Percentiles rank a stretch among this genome's conserved stretches.
Evolutionary conservation across 169 alveolate genomes (phyloP).

Genomic region (Blepharisma undulans): DNA sequence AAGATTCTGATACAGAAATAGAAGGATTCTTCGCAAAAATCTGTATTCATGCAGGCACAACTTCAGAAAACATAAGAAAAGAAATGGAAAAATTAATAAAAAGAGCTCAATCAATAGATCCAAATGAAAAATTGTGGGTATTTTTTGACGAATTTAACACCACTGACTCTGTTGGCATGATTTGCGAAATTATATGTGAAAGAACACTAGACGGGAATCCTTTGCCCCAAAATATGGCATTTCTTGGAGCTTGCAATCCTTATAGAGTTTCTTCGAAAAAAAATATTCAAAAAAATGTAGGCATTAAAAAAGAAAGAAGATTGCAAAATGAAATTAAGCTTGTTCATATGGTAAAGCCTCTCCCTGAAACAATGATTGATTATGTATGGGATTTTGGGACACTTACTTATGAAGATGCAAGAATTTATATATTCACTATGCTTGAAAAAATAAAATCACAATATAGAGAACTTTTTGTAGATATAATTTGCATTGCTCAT

Average conservation of each 20-base stretch:
- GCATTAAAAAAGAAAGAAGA: constrained; percentile 4
- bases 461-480: neutral
- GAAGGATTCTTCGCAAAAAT: constrained; percentile 26
- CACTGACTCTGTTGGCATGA: constrained; percentile 32
- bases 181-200: constrained; percentile 54
- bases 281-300: neutral
- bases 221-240: constrained; percentile 41
- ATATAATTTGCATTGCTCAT: constrained; percentile 25
- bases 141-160: constrained; percentile 70
- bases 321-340: neutral
- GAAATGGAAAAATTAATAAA: neutral
- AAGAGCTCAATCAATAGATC: neutral
- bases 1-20: no score
- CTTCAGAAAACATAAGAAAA: constrained; percentile 41
- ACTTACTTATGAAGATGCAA: constrained; percentile 53
- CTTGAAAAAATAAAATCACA: neutral
- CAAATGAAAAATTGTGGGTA: constrained; percentile 39
- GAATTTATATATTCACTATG: constrained; percentile 53
- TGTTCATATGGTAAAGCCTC: constrained; percentile 66
- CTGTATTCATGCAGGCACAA: constrained; percentile 60
- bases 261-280: constrained; percentile 31
- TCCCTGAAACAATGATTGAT: constrained; percentile 63
- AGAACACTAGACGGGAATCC: constrained; percentile 38
- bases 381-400: constrained; percentile 73
- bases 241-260: constrained; percentile 70